A percentile compares a stretch with the other conserved stretches of the same genome.
Evolutionary conservation across 495 filamentous ascomycete species (phyloP).

Genomic region (Penicillium fimorum): DNA sequence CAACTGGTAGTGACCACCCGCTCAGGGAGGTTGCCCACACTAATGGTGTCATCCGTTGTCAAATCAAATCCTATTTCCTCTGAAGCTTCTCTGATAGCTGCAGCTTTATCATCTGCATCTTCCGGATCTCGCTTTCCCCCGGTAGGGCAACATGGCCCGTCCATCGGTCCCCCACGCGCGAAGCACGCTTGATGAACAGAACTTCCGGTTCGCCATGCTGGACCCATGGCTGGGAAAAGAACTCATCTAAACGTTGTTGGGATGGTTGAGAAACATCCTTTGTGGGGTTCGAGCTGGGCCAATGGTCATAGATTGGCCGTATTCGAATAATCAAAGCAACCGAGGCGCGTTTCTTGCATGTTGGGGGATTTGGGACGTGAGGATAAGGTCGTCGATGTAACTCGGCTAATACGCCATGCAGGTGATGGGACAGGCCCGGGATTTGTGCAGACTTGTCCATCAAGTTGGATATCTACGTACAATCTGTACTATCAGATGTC

Average conservation of each 20-base stretch:
- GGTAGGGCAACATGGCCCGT: slow-evolving; percentile 73
- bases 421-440: slow-evolving; percentile 24
- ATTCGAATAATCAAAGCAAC: slow-evolving; percentile 72
- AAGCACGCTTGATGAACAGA: slow-evolving; percentile 74
- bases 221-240: slow-evolving; percentile 72
- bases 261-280: slow-evolving; percentile 31
- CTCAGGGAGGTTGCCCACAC: slow-evolving; percentile 69
- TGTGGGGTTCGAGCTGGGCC: slow-evolving; percentile 39
- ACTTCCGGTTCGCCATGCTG: slow-evolving; percentile 71
- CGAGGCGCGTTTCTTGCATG: slow-evolving; percentile 65
- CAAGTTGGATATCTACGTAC: not conserved
- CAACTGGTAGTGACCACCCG: slow-evolving; percentile 69
- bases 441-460: slow-evolving; percentile 14
- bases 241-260: slow-evolving; percentile 50
- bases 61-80: slow-evolving; percentile 75
- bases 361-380: slow-evolving; percentile 60
- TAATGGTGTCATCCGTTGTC: slow-evolving; percentile 51
- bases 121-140: slow-evolving; percentile 70
- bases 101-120: slow-evolving; percentile 62
- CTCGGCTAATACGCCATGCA: slow-evolving; percentile 49
- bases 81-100: slow-evolving; percentile 65
- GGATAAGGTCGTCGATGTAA: slow-evolving; percentile 58
- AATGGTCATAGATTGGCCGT: slow-evolving; percentile 57
- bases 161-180: slow-evolving; percentile 71
- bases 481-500: no score